Base-by-base conservation (phyloP, 2,329 filamentous ascomycete species). In the Fusarium miscanthi region DNA sequence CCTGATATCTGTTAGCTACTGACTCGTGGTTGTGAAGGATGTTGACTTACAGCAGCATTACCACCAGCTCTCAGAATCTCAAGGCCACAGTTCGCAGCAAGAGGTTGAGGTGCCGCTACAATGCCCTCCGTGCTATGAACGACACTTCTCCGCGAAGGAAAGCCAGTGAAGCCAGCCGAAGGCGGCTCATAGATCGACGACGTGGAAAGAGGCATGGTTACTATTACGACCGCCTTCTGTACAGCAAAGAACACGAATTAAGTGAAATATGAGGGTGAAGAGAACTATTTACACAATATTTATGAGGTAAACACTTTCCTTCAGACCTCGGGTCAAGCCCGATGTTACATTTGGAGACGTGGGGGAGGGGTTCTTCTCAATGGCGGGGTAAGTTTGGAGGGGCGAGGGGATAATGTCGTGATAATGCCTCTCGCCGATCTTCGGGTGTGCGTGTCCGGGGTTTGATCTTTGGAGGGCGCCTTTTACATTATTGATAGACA, bases 121-220 rank as follows among this genome's bases (percentile, higher is more conserved):
- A 98, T 97, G 49, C 94, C 95, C 78, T 95, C 92, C 9, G 93
- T 95, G 81, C 94, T 97, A 81, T 98, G 95, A 17, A 98, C 94
- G 17, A 97, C 94, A 76, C 95, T 98, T 70, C 96, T 87, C 42
- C 95, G 90, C 76, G 94, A 97, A 14, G 93, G 82, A 79, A 94
- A 95, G 69, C 88, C 87, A 69, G 87, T 84, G 77, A 93, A 91
- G 63, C 85, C 82, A 53, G 79, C 79, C 58, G 85, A 83, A 27
- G 82, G 78, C 54, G 84, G 81, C 69, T 84, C 84, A 75, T 84
- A 87, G 16, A 88, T 74, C 31, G 86, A 85, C 1, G 82, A 77
- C 3, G 82, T 85, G 5, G 84, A 79, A 61, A 86, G 84, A 40
- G 87, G 84, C 87, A 89, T 88, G 16, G 45, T 70, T 1, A 13